A percentile compares a stretch with the other conserved stretches of the same genome.
Evolutionary conservation across 75 land plant genomes (phyloP).

Genomic region (Isoetes taiwanensis): DNA sequence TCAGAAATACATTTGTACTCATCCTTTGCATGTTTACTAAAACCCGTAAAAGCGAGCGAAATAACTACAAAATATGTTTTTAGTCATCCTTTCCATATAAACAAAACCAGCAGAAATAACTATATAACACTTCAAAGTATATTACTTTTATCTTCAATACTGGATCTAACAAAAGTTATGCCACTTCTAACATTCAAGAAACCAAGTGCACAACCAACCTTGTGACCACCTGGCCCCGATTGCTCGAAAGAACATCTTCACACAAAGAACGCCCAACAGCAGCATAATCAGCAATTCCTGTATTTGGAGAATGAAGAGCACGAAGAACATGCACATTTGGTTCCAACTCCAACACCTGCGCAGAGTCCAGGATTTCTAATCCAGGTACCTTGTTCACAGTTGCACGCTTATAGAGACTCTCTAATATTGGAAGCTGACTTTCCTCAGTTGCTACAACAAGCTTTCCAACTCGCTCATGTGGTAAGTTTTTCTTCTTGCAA

Average conservation of each 20-base stretch:
- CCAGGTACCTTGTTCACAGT: conserved; percentile 25
- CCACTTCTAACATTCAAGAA: background rate
- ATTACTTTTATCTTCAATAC: conserved; percentile 18
- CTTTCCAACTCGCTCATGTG: conserved; percentile 26
- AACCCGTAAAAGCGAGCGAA: too few species aligned
- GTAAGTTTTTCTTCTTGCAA: conserved; percentile 24
- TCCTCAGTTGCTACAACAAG: conserved; percentile 30
- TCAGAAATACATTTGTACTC: too few species aligned
- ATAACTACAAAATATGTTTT: too few species aligned
- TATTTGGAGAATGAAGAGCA: conserved; percentile 33
- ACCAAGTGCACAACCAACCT: conserved; percentile 14
- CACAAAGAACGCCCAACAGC: conserved; percentile 27
- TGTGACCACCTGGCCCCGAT: conserved; percentile 24
- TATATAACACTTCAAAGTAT: too few species aligned
- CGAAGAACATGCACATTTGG: conserved; percentile 24
- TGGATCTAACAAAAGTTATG: background rate
- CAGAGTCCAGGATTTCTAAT: conserved; percentile 17
- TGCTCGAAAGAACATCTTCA: conserved; percentile 19
- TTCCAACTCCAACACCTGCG: conserved; percentile 20
- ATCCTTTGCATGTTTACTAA: too few species aligned
- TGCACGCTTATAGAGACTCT: conserved; percentile 17
- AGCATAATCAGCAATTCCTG: conserved; percentile 31
- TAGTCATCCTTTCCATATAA: too few species aligned
- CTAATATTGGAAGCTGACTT: conserved; percentile 19
- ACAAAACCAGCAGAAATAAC: too few species aligned